Evolutionary conservation across 768 basidiomycete species (phyloP), one percentile per base, ranked within the genome.

Genomic region (Lanmaoa rubissima): DNA sequence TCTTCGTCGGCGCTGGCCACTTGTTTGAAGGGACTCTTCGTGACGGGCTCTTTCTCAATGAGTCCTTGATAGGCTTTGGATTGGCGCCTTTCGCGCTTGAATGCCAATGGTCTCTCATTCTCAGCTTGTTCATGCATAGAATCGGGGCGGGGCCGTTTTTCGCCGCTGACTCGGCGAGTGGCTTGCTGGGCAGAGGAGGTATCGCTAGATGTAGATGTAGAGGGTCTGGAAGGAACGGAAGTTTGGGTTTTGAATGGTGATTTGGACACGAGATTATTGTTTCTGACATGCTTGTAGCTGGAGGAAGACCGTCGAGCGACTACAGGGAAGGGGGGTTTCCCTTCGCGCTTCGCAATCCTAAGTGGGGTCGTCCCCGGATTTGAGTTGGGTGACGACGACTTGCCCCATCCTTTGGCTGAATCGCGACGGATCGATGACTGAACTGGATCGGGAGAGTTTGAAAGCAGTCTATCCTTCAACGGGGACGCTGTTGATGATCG

Each of bases 211-310:
- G 56, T 58, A 10, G 65, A 67, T 1, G 55, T 35, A 16, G 61
- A 65, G 0, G 68, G 66, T 55, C 43, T 59, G 4, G 79, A 71
- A 34, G 82, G 76, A n/a, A 78, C 76, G 47, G 83, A 78, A 26
- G 82, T 76, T 58, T 84, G 82, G 3, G 82, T 82, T 64, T 88
- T 89, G 76, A 94, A 94, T 11, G 91, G 91, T 12, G 92, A 94
- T 62, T 92, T 92, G 31, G 87, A 85, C 17, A 94, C 92, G 54
- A 92, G 85, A 67, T 87, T 85, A 69, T 85, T 90, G 63, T 76
- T 86, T 64, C 80, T 81, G 61, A 92, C 80, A 71, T 90, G 90
- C 61, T 82, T 86, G 74, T 87, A 93, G 71, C 88, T 91, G 41
- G 84, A 86, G 9, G 89, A 91, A 16, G 83, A 79, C 42, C 91